Conservation (phyloP, 1,284 basidiomycete species). For the Takashimella tepidaria region DNA sequence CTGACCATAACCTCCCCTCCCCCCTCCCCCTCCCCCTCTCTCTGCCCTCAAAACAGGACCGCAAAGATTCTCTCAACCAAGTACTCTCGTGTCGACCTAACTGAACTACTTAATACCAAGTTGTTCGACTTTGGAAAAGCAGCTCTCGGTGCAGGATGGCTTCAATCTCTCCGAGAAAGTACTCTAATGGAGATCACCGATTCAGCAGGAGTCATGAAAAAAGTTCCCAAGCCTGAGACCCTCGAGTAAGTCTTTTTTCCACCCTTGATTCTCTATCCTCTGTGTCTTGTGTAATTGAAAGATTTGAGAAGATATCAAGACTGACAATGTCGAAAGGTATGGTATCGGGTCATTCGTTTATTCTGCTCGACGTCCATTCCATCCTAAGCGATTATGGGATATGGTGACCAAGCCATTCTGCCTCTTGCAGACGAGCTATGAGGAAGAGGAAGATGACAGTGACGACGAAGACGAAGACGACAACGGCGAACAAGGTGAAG, state of each 20-base stretch:
- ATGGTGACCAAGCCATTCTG: slow-evolving; percentile 47
- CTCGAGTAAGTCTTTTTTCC: slow-evolving; percentile 29
- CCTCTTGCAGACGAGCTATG: slow-evolving; percentile 39
- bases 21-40: slow-evolving; percentile 4
- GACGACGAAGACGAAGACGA: slow-evolving; percentile 18
- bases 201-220: slow-evolving; percentile 23
- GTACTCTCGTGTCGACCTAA: slow-evolving; percentile 44
- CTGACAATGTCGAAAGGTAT: slow-evolving; percentile 31
- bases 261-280: not conserved
- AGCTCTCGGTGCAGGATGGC: slow-evolving; percentile 50
- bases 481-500: slow-evolving; percentile 12
- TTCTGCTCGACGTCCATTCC: slow-evolving; percentile 48
- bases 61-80: slow-evolving; percentile 44
- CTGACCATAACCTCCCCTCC: too few species aligned
- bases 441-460: slow-evolving; percentile 18
- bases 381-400: slow-evolving; percentile 50
- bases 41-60: slow-evolving; percentile 4
- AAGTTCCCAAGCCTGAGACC: slow-evolving; percentile 49
- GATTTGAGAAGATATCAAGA: too few species aligned
- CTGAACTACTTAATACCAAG: slow-evolving; percentile 42
- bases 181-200: slow-evolving; percentile 24
- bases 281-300: too few species aligned
- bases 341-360: slow-evolving; percentile 46
- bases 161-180: slow-evolving; percentile 47
- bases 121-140: slow-evolving; percentile 50